Base-by-base conservation (phyloP, 345 rosid genomes). In the Microthlaspi erraticum region DNA sequence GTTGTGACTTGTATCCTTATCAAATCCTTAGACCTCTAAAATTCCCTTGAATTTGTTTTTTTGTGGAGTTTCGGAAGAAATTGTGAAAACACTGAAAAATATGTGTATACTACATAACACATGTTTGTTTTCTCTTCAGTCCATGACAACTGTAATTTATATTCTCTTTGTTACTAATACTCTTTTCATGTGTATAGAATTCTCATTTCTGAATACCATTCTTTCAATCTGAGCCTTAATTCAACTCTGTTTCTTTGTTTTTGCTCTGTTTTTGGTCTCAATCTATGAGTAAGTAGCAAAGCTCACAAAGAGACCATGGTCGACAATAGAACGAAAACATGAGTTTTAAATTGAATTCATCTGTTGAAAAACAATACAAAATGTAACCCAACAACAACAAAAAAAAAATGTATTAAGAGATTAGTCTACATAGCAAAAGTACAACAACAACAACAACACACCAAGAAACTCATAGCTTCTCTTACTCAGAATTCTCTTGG, bases 1-100 rank as follows among this genome's bases (percentile, higher is more conserved):
- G 67, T 80, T 81, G 67, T 89, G 82, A 87, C 37, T 44, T 55
- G 26, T 31, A 32, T 20, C 54, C 34, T 1, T 13, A 17, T 64
- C 71, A 56, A 56, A 55, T 60, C 36, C 20, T 29, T 0, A 2
- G 39, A 31, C 26, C 68, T 3, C 4, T 26, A 39, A 9, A 19
- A 11, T 7, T 34, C 45, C 29, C 38, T 54, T 26, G 71, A 66
- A n/a, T 62, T 32, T 62, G 3, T 38, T 10, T 6, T 26, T 74
- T 17, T 19, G 7, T 64, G 12, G 33, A 45, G 9, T 48, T 20
- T 60, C 13, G 1, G 60, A 38, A 37, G 37, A 48, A 18, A 29
- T 65, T 4, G 33, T 51, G 68, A 51, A 51, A 49, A 43, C 46
- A 10, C 19, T 53, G 44, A 43, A 71, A 54, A 36, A 14, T 19